Conservation (phyloP, 768 basidiomycete species). For the Phanerochaete carnosa region DNA sequence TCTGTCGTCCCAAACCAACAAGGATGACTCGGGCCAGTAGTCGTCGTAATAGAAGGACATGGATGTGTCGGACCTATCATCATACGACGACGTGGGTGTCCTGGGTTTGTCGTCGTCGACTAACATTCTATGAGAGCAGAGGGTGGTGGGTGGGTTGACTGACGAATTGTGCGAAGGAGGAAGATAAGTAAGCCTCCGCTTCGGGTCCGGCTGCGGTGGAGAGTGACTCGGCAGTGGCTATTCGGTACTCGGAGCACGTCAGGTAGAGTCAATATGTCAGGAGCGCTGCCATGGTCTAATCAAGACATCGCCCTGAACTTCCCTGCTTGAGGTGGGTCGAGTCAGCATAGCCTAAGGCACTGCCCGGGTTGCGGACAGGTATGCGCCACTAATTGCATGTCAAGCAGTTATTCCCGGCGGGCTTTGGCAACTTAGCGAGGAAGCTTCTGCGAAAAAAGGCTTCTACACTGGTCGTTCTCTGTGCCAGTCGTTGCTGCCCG, state of each 20-base stretch:
- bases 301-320: not conserved
- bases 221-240: not conserved
- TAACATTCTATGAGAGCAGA: not conserved
- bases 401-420: not conserved
- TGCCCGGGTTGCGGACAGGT: not conserved
- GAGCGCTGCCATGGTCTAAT: not conserved
- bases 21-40: not conserved
- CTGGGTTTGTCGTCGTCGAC: not conserved
- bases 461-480: not conserved
- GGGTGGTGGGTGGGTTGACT: not conserved
- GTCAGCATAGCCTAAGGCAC: not conserved
- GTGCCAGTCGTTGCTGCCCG: not conserved
- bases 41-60: not conserved
- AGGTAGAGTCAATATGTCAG: not conserved
- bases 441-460: not conserved
- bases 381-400: not conserved
- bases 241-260: not conserved
- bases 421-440: not conserved
- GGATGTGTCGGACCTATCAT: not conserved
- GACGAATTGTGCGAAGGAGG: not conserved
- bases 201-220: not conserved
- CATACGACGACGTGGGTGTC: not conserved
- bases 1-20: not conserved
- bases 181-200: not conserved
- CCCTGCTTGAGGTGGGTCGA: not conserved